Evolutionary conservation across 140 eudicot genomes (phyloP).

Genomic region (Erigeron philadelphicus): DNA sequence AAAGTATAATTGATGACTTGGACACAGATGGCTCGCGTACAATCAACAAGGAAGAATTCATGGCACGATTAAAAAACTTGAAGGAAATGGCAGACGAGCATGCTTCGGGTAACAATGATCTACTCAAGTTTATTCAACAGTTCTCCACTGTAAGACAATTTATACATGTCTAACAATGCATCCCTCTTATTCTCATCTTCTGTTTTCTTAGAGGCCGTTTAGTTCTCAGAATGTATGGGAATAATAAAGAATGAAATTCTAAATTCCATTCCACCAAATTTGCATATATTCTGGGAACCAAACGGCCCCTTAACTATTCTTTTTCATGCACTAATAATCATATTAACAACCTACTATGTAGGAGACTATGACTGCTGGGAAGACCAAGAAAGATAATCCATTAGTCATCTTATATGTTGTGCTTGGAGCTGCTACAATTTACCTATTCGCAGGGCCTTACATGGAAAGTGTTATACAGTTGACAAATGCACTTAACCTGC

Average conservation of each 20-base stretch:
- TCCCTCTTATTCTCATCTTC: neutral
- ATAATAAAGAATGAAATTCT: too few relatives aligned
- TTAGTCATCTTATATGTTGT: slow-evolving; percentile 7
- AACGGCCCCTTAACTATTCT: too few relatives aligned
- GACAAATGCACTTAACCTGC: slow-evolving; percentile 12
- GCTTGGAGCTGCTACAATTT: slow-evolving; percentile 12
- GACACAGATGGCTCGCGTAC: slow-evolving; percentile 8
- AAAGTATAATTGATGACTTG: slow-evolving; percentile 6
- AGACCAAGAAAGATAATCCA: too few relatives aligned
- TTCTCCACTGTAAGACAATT: neutral
- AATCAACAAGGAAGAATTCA: neutral
- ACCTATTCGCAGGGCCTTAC: slow-evolving; percentile 20
- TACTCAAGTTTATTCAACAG: neutral
- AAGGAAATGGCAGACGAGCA: slow-evolving; percentile 6
- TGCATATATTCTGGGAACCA: too few relatives aligned
- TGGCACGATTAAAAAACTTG: neutral
- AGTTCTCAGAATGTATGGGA: too few relatives aligned
- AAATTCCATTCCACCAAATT: too few relatives aligned
- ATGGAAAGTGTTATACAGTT: slow-evolving; percentile 20
- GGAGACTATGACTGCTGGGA: too few relatives aligned
- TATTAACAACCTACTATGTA: too few relatives aligned
- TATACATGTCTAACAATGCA: neutral
- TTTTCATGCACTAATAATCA: too few relatives aligned
- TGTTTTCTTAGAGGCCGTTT: too few relatives aligned
- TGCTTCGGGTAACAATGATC: slow-evolving; percentile 15